Conservation (phyloP, 2,329 filamentous ascomycete genomes). For the Clonostachys solani region DNA sequence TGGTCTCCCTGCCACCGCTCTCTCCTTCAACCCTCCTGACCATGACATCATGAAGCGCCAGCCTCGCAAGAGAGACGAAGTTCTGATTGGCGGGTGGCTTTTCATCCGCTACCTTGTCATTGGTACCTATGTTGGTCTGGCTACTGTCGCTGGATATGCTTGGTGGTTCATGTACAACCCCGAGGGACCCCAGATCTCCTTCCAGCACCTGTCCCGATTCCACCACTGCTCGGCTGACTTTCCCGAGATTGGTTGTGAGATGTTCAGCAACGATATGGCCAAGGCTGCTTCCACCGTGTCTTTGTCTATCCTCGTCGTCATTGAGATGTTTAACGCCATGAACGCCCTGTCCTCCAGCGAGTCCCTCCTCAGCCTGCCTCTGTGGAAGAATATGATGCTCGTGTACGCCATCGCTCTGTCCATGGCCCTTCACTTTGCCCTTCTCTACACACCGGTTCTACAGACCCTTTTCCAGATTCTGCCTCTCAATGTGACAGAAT, state of each 20-base stretch:
- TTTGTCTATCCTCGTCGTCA: conserved; percentile 87
- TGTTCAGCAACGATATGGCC: conserved; percentile 83
- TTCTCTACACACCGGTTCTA: conserved; percentile 87
- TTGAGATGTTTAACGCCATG: conserved; percentile 99
- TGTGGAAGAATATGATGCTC: conserved; percentile 99
- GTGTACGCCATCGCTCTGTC: conserved; percentile 90
- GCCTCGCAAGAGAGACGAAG: conserved; percentile 87
- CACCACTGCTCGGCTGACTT: conserved; percentile 86
- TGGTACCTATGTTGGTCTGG: conserved; percentile 88
- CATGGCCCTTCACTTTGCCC: conserved; percentile 91
- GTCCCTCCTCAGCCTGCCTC: conserved; percentile 83
- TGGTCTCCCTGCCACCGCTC: conserved; percentile 88
- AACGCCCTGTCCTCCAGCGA: conserved; percentile 96
- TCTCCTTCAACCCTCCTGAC: conserved; percentile 98
- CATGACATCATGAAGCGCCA: conserved; percentile 95
- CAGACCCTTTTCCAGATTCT: conserved; percentile 88
- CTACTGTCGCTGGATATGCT: conserved; percentile 95
- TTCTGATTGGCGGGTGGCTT: conserved; percentile 89
- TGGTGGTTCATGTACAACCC: conserved; percentile 99
- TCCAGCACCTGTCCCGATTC: conserved; percentile 88
- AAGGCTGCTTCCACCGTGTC: conserved; percentile 92
- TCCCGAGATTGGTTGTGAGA: conserved; percentile 84
- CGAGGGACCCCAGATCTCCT: conserved; percentile 84
- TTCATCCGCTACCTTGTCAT: conserved; percentile 98
- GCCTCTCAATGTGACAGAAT: conserved; percentile 80